These are phyloP conservation scores for Metrosideros polymorpha DNA, from an alignment of 441 rosid species.

Conservation along the genomic window DNA sequence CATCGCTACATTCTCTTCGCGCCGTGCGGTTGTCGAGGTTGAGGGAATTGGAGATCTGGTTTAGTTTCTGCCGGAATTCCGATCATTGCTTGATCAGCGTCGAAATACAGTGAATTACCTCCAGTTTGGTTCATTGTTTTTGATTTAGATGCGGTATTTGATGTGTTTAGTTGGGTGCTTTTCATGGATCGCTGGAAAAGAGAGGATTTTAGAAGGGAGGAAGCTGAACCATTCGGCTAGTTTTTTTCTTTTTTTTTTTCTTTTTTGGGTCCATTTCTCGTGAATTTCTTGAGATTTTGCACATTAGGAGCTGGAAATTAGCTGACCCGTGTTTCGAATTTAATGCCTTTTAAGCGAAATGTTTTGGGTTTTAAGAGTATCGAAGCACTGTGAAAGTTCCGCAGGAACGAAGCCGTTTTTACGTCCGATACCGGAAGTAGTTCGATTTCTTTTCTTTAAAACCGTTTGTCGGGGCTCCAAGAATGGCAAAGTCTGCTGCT, in stretches of 20 bases:
- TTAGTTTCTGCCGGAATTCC: not conserved
- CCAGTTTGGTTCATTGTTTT: not conserved
- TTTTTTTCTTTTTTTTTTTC: not conserved
- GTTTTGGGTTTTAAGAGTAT: not conserved
- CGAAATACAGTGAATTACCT: not conserved
- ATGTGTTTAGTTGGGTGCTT: not conserved
- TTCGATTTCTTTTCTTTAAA: not conserved
- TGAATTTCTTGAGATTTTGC: not conserved
- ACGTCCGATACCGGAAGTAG: not conserved
- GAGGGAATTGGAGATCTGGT: not conserved
- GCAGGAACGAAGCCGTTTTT: not conserved
- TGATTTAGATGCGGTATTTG: not conserved
- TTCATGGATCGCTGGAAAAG: not conserved
- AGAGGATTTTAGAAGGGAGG: not conserved
- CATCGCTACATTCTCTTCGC: not conserved
- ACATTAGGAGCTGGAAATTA: not conserved
- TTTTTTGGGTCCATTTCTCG: not conserved
- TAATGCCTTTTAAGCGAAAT: not conserved
- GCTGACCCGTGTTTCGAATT: not conserved
- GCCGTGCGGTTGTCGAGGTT: not conserved
- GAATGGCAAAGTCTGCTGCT: not conserved
- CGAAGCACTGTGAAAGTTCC: not conserved
- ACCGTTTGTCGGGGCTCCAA: not conserved
- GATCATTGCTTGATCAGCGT: not conserved
- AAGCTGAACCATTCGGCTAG: too few relatives aligned